Evolutionary conservation across 2,329 filamentous ascomycete species (phyloP).

Genomic region (Exophiala sideris): DNA sequence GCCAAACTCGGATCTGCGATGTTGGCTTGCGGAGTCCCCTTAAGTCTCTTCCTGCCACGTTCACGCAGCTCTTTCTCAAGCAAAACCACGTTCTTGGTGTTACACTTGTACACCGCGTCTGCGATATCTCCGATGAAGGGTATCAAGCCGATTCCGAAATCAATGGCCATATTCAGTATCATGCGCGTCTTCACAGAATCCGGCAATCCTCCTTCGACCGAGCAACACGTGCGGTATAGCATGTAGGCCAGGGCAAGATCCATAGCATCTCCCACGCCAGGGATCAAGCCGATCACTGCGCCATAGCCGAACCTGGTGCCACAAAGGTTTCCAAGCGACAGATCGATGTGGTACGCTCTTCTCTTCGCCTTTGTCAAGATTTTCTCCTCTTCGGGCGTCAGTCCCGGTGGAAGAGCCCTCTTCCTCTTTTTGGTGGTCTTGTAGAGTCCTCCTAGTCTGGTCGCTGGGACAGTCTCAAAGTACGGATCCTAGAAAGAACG

Average conservation of each 20-base stretch:
- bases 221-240: constrained; percentile 68
- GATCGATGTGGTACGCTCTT: constrained; percentile 80
- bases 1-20: constrained; percentile 36
- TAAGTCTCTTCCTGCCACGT: constrained; percentile 36
- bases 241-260: constrained; percentile 72
- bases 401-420: constrained; percentile 77
- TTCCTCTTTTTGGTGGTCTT: constrained; percentile 77
- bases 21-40: constrained; percentile 29
- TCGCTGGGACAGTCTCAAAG: constrained; percentile 77
- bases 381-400: constrained; percentile 76
- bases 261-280: constrained; percentile 70
- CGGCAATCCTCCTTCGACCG: constrained; percentile 70
- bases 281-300: constrained; percentile 78
- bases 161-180: constrained; percentile 68
- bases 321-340: constrained; percentile 74
- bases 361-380: constrained; percentile 83
- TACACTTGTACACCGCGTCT: constrained; percentile 48
- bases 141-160: constrained; percentile 49
- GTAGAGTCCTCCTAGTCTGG: constrained; percentile 48
- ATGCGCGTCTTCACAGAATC: constrained; percentile 62
- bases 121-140: constrained; percentile 50
- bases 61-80: constrained; percentile 44
- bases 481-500: constrained; percentile 69
- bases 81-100: constrained; percentile 46
- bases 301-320: constrained; percentile 87